Base-by-base conservation (phyloP, 1,139 yeast species). In the Geotrichum reessii region DNA sequence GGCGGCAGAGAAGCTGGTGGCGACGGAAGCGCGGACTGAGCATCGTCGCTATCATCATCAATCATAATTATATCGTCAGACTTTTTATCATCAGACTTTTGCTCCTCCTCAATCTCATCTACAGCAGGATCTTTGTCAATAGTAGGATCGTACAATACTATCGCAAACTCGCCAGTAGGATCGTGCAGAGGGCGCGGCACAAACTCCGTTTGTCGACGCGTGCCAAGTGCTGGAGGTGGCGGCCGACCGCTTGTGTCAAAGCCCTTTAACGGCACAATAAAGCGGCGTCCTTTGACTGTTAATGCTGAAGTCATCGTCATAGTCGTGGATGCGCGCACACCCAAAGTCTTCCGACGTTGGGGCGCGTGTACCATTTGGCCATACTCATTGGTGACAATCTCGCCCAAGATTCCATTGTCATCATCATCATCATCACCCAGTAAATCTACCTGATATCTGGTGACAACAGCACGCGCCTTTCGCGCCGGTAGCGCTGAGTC, bases 91-190 rank as follows among this genome's bases (percentile, higher is more conserved):
- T 58, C 64, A 37, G 21, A 2, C 44, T n/a, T 37, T 4, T 14
- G 9, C 31, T 57, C 63, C 19, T 63, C 58, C 12, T 60, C 64
- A 3, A 66, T 64, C 14, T 59, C 62, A 2, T 55, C 58, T 31
- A 51, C 62, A 9, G 56, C 54, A 6, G 66, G 66, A 51, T 65
- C 65, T 22, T 79, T 78, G 67, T 88, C 96, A 3, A 92, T 85
- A 0, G 98, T 89, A 0, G 99, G 99, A 70, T 93, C 99, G 68
- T 90, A 93, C 53, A 93, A 76, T 1, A 93, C 98, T 58, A 95
- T 90, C 0, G 99, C 98, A 69, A 90, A 86, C 71, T 93, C 98
- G 62, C 87, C 90, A 56, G 86, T 80, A 0, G 99, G 99, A 73
- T 93, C 99, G 69, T 92, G 95, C 19, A 93, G 77, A 0, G 99